phyloP scores from a whole-genome alignment of 495 filamentous ascomycete species.

The Staphylotrichum tortipilum region DNA sequence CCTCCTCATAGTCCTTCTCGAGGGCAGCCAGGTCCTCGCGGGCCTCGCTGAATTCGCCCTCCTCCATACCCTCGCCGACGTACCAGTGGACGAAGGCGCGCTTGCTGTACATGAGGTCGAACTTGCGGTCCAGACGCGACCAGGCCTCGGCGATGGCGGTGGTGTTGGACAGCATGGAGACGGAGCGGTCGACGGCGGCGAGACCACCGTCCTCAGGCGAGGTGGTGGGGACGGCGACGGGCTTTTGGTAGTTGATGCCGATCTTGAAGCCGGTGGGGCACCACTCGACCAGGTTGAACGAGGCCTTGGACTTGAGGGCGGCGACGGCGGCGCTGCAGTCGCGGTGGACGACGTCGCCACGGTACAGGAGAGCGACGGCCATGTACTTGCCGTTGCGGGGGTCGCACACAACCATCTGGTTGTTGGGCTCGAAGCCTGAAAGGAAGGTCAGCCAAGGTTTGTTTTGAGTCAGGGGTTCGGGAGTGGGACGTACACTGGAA shows the following conservation, averaged over 20 bases:
- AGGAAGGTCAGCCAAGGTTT: no score
- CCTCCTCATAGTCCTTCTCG: slow-evolving; percentile 90
- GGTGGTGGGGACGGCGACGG: slow-evolving; percentile 63
- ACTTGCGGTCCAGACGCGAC: slow-evolving; percentile 83
- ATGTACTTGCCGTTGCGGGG: slow-evolving; percentile 92
- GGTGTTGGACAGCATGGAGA: slow-evolving; percentile 88
- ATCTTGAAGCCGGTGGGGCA: slow-evolving; percentile 96
- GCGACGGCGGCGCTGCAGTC: slow-evolving; percentile 76
- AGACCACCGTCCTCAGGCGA: slow-evolving; percentile 53
- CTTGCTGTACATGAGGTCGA: slow-evolving; percentile 96
- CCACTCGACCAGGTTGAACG: slow-evolving; percentile 92
- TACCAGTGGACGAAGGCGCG: slow-evolving; percentile 95
- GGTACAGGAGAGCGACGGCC: slow-evolving; percentile 84
- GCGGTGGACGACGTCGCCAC: slow-evolving; percentile 78
- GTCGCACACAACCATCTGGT: slow-evolving; percentile 94
- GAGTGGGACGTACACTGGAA: slow-evolving; percentile 70
- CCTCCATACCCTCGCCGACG: slow-evolving; percentile 93
- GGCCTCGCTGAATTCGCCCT: slow-evolving; percentile 87
- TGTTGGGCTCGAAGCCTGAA: slow-evolving; percentile 82
- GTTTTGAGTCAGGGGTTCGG: no score
- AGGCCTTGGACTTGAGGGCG: slow-evolving; percentile 73
- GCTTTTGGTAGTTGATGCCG: slow-evolving; percentile 89
- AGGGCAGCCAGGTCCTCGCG: slow-evolving; percentile 83
- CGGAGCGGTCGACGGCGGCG: slow-evolving; percentile 75
- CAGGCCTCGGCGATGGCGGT: slow-evolving; percentile 88